Base-by-base conservation (phyloP, 805 yeast species). In the Saturnispora kantuleensis region DNA sequence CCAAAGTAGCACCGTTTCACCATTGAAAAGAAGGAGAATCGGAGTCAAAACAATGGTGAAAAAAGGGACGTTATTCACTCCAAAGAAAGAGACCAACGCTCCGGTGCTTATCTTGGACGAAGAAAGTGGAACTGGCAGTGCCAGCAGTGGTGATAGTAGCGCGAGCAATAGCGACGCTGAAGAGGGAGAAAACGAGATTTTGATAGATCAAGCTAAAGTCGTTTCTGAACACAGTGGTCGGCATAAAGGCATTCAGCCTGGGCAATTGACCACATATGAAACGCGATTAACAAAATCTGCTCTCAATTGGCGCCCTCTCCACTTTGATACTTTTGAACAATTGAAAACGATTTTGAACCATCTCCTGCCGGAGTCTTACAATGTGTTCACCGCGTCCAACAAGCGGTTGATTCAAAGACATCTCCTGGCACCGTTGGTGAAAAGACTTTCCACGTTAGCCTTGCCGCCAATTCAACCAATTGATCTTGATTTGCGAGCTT, bases 401-500 rank as follows among this genome's bases (percentile, higher is more conserved):
- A 35, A 46, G 28, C 11, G 10, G 11, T 15, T 29, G 7, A 32
- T 60, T 8, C 51, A 53, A 26, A 47, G 47, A 10, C 39, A 48
- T 13, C 16, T 61, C 10, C 37, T 57, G 9, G 33, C 39, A 7
- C 62, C 64, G 1, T 37, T 62, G 30, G 15, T 55, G 9, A 47
- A 43, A 28, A 51, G 50, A 37, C 45, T 62, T 7, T 46, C 52
- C 15, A 50, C 47, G 2, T 47, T 55, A 0, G 53, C 52, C 26
- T 44, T 62, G 15, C 66, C 66, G 1, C 52, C 56, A 2, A 53
- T 57, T 3, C 48, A 40, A 21, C 57, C 54, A 17, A 39, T 47
- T 10, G 55, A 57, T 2, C 47, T 62, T 10, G 58, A 60, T 45
- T 55, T 59, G 44, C 58, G 56, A 29, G 48, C 48, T 13, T 37